Percentiles rank a stretch among this genome's conserved stretches.
These are phyloP conservation scores for Zea luxurians DNA, from an alignment of 176 grass and related monocot species.

Conservation along the genomic window DNA sequence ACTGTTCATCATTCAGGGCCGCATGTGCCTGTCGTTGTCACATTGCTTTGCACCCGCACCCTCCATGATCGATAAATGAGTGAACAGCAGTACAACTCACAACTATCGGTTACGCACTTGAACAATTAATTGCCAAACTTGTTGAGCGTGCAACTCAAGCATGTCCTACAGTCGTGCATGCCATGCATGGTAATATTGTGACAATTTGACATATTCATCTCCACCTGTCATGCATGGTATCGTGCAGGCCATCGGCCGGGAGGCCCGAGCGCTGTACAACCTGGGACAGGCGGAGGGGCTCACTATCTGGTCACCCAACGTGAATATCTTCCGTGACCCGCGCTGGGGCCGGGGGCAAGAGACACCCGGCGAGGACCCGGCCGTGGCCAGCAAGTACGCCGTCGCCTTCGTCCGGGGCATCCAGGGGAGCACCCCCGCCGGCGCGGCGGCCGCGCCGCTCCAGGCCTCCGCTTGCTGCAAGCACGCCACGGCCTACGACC, in stretches of 20 bases:
- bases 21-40: slow-evolving; percentile 1
- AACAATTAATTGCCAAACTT: background rate
- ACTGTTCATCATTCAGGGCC: background rate
- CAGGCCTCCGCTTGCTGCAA: slow-evolving; percentile 85
- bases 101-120: background rate
- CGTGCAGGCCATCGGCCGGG: slow-evolving; percentile 38
- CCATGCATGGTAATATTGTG: no score
- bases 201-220: background rate
- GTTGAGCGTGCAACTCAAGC: background rate
- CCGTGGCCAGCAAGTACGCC: slow-evolving; percentile 51
- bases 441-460: background rate
- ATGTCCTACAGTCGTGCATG: background rate
- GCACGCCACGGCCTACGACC: slow-evolving; percentile 78
- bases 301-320: slow-evolving; percentile 72
- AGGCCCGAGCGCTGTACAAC: slow-evolving; percentile 49
- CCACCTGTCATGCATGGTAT: no score
- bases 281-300: slow-evolving; percentile 64
- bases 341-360: slow-evolving; percentile 84
- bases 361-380: slow-evolving; percentile 77
- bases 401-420: slow-evolving; percentile 60
- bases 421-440: slow-evolving; percentile 34
- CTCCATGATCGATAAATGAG: background rate
- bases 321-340: slow-evolving; percentile 78
- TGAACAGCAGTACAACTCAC: background rate
- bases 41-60: background rate